Base-by-base conservation (phyloP, 768 basidiomycete species). In the Lactarius hatsudake region DNA sequence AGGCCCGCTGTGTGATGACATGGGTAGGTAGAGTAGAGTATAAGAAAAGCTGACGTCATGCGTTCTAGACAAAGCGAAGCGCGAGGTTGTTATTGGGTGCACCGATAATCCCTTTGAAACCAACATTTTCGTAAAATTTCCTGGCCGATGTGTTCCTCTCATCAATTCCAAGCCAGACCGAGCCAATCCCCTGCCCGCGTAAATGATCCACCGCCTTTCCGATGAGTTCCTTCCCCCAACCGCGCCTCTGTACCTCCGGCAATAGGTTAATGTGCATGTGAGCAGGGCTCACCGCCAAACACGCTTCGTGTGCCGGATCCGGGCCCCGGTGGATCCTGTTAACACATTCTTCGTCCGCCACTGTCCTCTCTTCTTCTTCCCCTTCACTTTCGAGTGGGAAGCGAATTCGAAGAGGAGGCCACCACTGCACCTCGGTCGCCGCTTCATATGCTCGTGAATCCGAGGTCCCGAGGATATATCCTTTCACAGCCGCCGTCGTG, bases 241-340 rank as follows among this genome's bases (percentile, higher is more conserved):
- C 90, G 68, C 82, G 82, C 63, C 83, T 78, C 74, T 90, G 90
- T 73, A 89, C 84, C 53, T 79, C 80, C 30, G 86, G 82, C 71
- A 92, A 73, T 63, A 93, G 84, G 70, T 93, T 79, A 72, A 93
- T 87, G 74, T 93, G 91, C 71, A 93, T 69, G 75, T 93, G 90
- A 10, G 90, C 90, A 13, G 86, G 83, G 20, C 90, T 86, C 73
- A 88, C 89, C 5, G 80, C 76, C 67, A 90, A 78, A 69, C 82
- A 83, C n/a, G 82, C 80, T 10, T 84, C 82, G 56, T 13, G 65
- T 18, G 83, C 75, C 1, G 85, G 82, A 10, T 75, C 77, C 43
- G 76, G 74, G 51, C 77, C 77, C 34, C 72, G 66, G 65, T 78
- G 77, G 59, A 84, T 71, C 30, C 72, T 69, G 26, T 68, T 64